A percentile compares a stretch with the other conserved stretches of the same genome.
These are phyloP conservation scores for Echium plantagineum DNA, from an alignment of 257 asterid species.

Conservation along the genomic window DNA sequence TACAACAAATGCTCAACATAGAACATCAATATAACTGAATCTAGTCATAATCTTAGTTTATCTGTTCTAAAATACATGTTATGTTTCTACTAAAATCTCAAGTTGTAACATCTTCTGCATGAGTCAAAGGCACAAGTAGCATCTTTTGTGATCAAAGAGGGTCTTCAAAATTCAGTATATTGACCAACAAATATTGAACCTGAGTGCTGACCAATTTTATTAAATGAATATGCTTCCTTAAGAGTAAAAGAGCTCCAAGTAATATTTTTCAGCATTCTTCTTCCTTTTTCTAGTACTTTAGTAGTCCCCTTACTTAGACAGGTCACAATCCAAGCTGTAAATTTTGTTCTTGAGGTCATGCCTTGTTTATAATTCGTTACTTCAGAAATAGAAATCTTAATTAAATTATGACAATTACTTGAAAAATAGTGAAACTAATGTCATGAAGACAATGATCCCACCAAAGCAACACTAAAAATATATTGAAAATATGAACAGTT, in stretches of 20 bases:
- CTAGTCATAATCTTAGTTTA: background rate
- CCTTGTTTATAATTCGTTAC: too few relatives aligned
- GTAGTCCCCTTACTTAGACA: background rate
- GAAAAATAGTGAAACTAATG: too few relatives aligned
- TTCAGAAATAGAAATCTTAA: background rate
- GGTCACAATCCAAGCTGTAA: background rate
- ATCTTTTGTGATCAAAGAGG: too few relatives aligned
- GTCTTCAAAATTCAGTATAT: background rate
- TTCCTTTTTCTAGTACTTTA: too few relatives aligned
- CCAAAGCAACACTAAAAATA: background rate
- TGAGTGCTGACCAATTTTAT: background rate
- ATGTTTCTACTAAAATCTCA: background rate
- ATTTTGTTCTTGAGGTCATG: too few relatives aligned
- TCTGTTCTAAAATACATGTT: too few relatives aligned
- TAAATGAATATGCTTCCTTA: background rate
- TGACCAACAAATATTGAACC: background rate
- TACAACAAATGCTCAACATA: slow-evolving; percentile 35
- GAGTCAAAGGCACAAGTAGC: background rate
- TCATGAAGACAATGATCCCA: background rate
- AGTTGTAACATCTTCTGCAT: background rate
- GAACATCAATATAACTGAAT: background rate
- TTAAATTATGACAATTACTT: too few relatives aligned
- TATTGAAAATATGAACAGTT: background rate
- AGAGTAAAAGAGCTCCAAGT: background rate
- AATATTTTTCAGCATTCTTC: too few relatives aligned